These are phyloP conservation scores for Castanea sativa DNA, from an alignment of 306 rosid genomes.

Conservation along the genomic window DNA sequence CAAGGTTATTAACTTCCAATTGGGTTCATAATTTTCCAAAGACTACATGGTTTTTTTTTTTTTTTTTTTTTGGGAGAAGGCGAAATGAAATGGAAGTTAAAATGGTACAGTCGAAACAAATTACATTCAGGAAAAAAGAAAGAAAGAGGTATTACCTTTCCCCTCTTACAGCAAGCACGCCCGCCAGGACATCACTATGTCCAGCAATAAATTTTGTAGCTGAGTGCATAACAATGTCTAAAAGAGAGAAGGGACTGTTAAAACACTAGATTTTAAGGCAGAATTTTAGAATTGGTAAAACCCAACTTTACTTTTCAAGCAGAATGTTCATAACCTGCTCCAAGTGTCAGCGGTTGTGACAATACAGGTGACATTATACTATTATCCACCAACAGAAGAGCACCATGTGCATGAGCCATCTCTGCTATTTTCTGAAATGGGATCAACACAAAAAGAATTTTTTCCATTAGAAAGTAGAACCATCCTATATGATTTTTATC, in stretches of 20 bases:
- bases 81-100: neutral
- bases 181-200: slow-evolving; percentile 20
- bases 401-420: slow-evolving; percentile 75
- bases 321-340: slow-evolving; percentile 67
- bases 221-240: slow-evolving; percentile 90
- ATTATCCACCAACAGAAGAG: slow-evolving; percentile 84
- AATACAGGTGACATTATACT: slow-evolving; percentile 94
- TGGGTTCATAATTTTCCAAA: neutral
- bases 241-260: slow-evolving; percentile 17
- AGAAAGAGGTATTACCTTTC: too few species aligned
- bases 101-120: neutral
- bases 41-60: neutral
- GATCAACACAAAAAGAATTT: neutral
- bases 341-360: slow-evolving; percentile 81
- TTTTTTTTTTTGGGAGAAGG: neutral
- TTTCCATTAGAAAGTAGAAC: slow-evolving; percentile 6
- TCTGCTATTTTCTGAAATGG: slow-evolving; percentile 70
- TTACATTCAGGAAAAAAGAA: neutral
- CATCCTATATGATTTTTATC: neutral
- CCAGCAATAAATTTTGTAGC: slow-evolving; percentile 94
- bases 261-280: neutral
- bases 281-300: slow-evolving; percentile 1
- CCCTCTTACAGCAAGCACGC: too few species aligned
- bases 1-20: slow-evolving; percentile 4
- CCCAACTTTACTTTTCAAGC: neutral